Evolutionary conservation across 345 rosid genomes (phyloP).

Genomic region (Salix udensis): DNA sequence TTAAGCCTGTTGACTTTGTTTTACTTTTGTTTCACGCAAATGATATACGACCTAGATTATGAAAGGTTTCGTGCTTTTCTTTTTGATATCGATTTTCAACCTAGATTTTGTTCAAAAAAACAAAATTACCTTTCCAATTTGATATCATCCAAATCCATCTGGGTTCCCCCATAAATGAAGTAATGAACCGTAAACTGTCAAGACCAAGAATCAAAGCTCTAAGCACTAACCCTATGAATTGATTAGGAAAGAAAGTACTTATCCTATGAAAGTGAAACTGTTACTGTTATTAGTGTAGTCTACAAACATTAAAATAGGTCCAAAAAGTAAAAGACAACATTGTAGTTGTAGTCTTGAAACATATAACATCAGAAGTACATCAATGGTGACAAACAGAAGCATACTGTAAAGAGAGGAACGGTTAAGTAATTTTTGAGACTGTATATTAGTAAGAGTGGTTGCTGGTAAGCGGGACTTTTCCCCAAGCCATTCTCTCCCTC

Average conservation of each 20-base stretch:
- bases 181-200: too few species aligned
- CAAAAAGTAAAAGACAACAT: neutral
- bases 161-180: too few species aligned
- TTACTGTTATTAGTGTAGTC: neutral
- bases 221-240: too few species aligned
- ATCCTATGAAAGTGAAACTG: neutral
- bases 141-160: too few species aligned
- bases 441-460: slow-evolving; percentile 12
- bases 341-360: neutral
- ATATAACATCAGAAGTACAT: neutral
- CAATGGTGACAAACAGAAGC: neutral
- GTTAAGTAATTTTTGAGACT: slow-evolving; percentile 9
- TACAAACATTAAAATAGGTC: neutral
- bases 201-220: too few species aligned
- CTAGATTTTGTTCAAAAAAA: too few species aligned
- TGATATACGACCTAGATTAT: too few species aligned
- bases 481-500: slow-evolving; percentile 3
- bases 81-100: too few species aligned
- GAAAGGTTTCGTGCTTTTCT: too few species aligned
- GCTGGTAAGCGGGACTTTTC: slow-evolving; percentile 18
- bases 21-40: too few species aligned
- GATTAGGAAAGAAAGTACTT: neutral
- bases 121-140: too few species aligned
- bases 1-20: too few species aligned
- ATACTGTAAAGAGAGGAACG: slow-evolving; percentile 5